Percentiles rank a stretch among this genome's conserved stretches.
Evolutionary conservation across 2,329 filamentous ascomycete species (phyloP).

Genomic region (Fusarium pilosicola): DNA sequence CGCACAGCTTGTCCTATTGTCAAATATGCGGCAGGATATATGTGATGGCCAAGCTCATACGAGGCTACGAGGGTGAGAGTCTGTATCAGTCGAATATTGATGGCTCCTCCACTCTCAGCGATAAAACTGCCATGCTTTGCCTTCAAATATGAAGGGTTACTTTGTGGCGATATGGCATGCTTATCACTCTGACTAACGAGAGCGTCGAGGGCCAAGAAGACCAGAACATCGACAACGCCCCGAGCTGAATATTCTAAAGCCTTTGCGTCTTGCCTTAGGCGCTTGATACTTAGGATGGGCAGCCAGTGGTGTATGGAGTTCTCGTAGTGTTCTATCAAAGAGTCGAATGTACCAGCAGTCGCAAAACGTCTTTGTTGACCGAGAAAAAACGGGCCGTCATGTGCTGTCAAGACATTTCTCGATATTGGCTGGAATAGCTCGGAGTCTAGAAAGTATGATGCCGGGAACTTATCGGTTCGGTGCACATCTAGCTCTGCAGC

Average conservation of each 20-base stretch:
- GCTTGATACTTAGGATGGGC: neutral
- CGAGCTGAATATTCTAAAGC: fast-evolving
- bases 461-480: neutral
- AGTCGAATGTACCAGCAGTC: neutral
- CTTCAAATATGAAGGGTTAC: neutral
- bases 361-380: neutral
- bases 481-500: fast-evolving
- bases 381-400: fast-evolving
- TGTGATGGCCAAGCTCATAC: neutral
- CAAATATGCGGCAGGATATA: neutral
- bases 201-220: neutral
- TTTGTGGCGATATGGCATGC: neutral
- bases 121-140: neutral
- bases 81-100: neutral
- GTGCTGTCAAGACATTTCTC: fast-evolving
- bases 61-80: fast-evolving
- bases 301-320: neutral
- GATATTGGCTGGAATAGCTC: neutral
- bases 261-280: fast-evolving
- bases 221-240: neutral
- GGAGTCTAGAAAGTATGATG: neutral
- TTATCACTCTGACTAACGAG: neutral
- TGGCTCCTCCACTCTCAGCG: neutral
- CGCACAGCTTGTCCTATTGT: neutral
- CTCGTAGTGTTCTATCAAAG: neutral